Conservation (phyloP, 306 rosid genomes). For the Vicia villosa region DNA sequence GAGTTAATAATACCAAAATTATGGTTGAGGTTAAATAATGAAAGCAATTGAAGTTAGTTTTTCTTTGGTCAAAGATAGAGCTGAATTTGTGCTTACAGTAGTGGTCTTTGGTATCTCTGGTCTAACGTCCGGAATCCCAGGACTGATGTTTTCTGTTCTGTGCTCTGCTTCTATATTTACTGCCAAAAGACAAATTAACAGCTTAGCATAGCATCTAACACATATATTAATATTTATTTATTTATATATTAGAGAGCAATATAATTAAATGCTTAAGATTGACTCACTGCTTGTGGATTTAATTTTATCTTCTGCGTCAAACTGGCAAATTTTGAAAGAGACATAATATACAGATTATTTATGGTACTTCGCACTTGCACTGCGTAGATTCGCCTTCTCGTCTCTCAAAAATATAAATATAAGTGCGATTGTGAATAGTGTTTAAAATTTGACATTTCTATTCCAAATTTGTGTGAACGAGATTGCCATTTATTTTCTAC, state of each 20-base stretch:
- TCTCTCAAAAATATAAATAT: constrained; percentile 13
- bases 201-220: constrained; percentile 30
- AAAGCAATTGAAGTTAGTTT: constrained; percentile 36
- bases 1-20: constrained; percentile 18
- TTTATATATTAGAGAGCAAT: constrained; percentile 4
- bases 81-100: constrained; percentile 46
- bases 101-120: constrained; percentile 48
- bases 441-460: background rate
- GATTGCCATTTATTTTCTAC: background rate
- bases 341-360: background rate
- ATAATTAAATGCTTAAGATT: constrained; percentile 32
- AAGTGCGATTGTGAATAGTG: no score
- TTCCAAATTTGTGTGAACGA: background rate
- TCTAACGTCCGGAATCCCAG: constrained; percentile 58
- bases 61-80: constrained; percentile 49
- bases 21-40: constrained; percentile 29
- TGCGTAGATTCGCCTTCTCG: background rate
- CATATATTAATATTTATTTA: constrained; percentile 4
- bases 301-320: constrained; percentile 27
- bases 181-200: constrained; percentile 45
- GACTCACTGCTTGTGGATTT: constrained; percentile 10
- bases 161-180: constrained; percentile 51
- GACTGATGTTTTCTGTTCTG: constrained; percentile 49
- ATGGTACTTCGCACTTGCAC: constrained; percentile 19
- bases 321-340: constrained; percentile 18